These are phyloP conservation scores for Teunomyces kruisii DNA, from an alignment of 805 yeast genomes.

Conservation along the genomic window DNA sequence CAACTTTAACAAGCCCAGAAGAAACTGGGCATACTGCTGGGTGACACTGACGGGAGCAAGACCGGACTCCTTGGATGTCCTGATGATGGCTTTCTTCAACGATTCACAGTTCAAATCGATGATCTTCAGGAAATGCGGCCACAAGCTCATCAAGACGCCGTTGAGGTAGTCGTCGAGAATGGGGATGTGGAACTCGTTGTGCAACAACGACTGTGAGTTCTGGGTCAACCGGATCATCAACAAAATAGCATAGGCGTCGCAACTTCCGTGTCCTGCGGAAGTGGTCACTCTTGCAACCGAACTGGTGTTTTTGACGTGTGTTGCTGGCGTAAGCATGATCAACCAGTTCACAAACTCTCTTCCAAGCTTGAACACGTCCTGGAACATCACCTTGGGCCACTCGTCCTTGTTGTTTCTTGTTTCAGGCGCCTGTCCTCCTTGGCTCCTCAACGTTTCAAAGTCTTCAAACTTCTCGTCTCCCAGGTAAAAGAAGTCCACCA, in stretches of 20 bases:
- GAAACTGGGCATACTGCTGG: conserved; percentile 71
- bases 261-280: conserved; percentile 31
- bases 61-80: conserved; percentile 21
- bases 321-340: conserved; percentile 39
- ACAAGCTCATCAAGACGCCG: conserved; percentile 61
- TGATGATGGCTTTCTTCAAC: conserved; percentile 52
- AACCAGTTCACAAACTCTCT: conserved; percentile 48
- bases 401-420: conserved; percentile 14
- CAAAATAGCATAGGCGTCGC: conserved; percentile 77
- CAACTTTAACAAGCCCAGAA: conserved; percentile 69
- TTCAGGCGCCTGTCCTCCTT: conserved; percentile 7
- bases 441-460: conserved; percentile 12
- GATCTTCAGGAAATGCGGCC: conserved; percentile 84
- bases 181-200: conserved; percentile 64
- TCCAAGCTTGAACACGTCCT: conserved; percentile 39
- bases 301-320: conserved; percentile 14
- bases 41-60: conserved; percentile 60
- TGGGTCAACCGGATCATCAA: conserved; percentile 73
- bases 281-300: conserved; percentile 13
- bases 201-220: conserved; percentile 60
- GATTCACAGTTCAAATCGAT: conserved; percentile 78
- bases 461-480: conserved; percentile 37
- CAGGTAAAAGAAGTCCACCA: conserved; percentile 66
- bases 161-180: conserved; percentile 70
- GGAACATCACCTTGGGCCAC: conserved; percentile 41